Evolutionary conservation across 2,329 filamentous ascomycete species (phyloP), one percentile per base, ranked within the genome.

Genomic region (Ophiostoma piceae): DNA sequence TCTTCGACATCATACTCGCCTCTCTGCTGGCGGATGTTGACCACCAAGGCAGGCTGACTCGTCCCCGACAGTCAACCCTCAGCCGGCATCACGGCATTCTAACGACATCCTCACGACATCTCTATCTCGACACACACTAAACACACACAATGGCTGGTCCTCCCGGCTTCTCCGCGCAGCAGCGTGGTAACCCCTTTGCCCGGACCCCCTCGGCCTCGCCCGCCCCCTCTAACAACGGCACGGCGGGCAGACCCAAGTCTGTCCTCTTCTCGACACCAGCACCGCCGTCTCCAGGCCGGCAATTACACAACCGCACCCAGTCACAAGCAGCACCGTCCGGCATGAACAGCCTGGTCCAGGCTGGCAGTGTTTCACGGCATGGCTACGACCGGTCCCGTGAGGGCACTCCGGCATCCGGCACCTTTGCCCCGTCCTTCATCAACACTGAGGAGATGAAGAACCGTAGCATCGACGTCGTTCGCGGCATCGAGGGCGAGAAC

Each of bases 361-460:
- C 70, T 3, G 71, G 68, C 71, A 67, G 74, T 71, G 68, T 74
- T 32, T 73, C 77, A 22, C 79, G 81, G 39, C 81, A 84, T 73
- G 77, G 79, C 26, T 81, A 84, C 37, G 81, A 79, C 66, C 86
- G 89, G 74, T 95, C 93, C 5, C 85, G 86, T 73, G 88, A 85
- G 71, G 86, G 83, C 75, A 85, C 85, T 1, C 84, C 87, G 7
- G 82, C 84, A 7, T 92, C 90, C 0, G 90, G 87, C 73, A 99
- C 95, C 1, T 99, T 99, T 82, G 94, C 95, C 47, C 95, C 94
- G 2, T 92, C 92, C 11, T 99, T 99, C 79, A 98, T 99, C 80
- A 95, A 94, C 79, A 87, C 89, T 0, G 93, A 96, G 73, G 92
- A 94, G 73, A 82, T 91, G 79, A 85, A 88, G 74, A 82, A 76